A percentile compares a stretch with the other conserved stretches of the same genome.
These are phyloP conservation scores for Escallonia herrerae DNA, from an alignment of 129 eudicot species.

Conservation along the genomic window DNA sequence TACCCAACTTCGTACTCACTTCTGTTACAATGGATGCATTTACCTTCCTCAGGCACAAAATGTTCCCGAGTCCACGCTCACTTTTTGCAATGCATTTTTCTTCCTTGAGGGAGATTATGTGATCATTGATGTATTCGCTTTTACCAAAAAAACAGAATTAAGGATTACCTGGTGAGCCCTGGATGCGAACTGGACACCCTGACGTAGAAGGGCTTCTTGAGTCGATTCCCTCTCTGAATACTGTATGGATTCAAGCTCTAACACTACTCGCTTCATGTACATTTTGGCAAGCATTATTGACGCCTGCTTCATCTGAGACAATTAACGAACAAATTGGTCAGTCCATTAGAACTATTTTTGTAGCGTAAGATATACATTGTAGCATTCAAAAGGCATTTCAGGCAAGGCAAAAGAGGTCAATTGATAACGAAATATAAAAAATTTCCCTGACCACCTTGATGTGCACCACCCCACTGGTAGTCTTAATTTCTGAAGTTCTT, in stretches of 20 bases:
- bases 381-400: background rate
- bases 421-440: background rate
- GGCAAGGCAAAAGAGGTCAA: background rate
- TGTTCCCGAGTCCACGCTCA: background rate
- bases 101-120: background rate
- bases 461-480: background rate
- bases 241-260: constrained; percentile 19
- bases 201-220: constrained; percentile 24
- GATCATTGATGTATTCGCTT: too few species aligned
- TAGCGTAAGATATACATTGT: background rate
- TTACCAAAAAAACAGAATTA: too few species aligned
- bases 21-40: too few species aligned
- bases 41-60: background rate
- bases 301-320: constrained; percentile 20
- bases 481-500: background rate
- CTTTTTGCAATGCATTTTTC: background rate
- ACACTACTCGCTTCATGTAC: constrained; percentile 13
- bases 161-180: constrained; percentile 25
- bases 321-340: background rate
- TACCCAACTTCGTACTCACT: too few species aligned
- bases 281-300: constrained; percentile 19
- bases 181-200: constrained; percentile 23
- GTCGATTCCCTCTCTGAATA: constrained; percentile 26
- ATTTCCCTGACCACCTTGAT: background rate
- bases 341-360: background rate